Percentiles rank a stretch among this genome's conserved stretches.
phyloP scores from a whole-genome alignment of 106 monocot species.

The Alisma plantagoaquatica region DNA sequence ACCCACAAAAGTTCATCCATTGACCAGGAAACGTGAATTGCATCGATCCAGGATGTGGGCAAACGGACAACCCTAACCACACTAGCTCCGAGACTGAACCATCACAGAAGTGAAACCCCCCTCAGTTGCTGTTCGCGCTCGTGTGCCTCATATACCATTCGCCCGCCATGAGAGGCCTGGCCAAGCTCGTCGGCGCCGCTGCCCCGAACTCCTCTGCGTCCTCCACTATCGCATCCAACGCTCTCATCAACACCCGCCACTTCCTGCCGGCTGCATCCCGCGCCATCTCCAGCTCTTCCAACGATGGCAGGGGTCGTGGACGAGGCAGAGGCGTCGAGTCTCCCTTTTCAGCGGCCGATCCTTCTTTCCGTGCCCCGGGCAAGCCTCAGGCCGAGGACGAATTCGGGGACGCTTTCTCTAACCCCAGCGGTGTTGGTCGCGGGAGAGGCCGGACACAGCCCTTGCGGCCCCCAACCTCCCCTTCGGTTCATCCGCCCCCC shows the following conservation, averaged over 20 bases:
- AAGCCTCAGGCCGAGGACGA: slow-evolving; percentile 23
- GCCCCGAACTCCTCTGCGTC: not conserved
- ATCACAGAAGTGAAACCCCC: too few relatives aligned
- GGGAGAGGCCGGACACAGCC: not conserved
- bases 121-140: too few relatives aligned
- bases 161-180: not conserved
- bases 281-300: not conserved
- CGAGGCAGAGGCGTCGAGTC: not conserved
- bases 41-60: too few relatives aligned
- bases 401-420: slow-evolving; percentile 14
- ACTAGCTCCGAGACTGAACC: too few relatives aligned
- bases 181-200: not conserved
- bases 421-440: slow-evolving; percentile 1
- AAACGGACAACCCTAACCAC: too few relatives aligned
- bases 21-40: too few relatives aligned
- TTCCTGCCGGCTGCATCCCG: not conserved
- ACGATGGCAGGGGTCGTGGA: not conserved
- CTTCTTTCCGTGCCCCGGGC: not conserved
- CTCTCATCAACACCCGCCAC: not conserved
- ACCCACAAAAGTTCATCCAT: too few relatives aligned
- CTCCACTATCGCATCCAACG: not conserved
- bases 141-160: too few relatives aligned
- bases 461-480: slow-evolving; percentile 4
- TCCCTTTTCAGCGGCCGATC: not conserved
- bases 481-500: slow-evolving; percentile 2